Evolutionary conservation across 495 filamentous ascomycete species (phyloP).

Genomic region (Aspergillus funiculosus): DNA sequence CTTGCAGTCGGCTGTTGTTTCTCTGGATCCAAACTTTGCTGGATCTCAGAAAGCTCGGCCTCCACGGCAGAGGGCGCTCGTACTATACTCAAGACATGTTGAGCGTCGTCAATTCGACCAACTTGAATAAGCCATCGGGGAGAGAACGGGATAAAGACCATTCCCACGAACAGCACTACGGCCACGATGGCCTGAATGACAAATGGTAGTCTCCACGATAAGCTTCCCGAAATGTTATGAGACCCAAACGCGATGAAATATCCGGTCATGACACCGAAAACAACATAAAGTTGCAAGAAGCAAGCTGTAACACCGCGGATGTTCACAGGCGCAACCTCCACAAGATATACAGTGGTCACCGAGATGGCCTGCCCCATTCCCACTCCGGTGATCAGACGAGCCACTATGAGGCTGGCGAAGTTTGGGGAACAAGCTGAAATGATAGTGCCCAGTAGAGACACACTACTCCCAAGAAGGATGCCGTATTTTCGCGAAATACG

Average conservation of each 20-base stretch:
- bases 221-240: not conserved
- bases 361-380: conserved; percentile 16
- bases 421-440: conserved; percentile 4
- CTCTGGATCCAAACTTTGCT: conserved; percentile 8
- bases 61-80: not conserved
- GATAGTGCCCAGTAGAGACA: conserved; percentile 9
- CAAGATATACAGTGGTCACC: conserved; percentile 14
- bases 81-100: not conserved
- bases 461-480: conserved; percentile 6
- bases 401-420: conserved; percentile 13
- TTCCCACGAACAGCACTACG: not conserved
- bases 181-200: conserved; percentile 7
- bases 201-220: conserved; percentile 8
- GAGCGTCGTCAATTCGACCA: conserved; percentile 1
- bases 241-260: conserved; percentile 13
- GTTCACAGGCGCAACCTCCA: conserved; percentile 9
- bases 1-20: conserved; percentile 5
- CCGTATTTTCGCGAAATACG: conserved; percentile 15
- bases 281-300: conserved; percentile 7
- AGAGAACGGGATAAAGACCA: conserved; percentile 10
- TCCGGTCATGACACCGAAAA: conserved; percentile 9
- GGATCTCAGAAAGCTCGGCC: conserved; percentile 4
- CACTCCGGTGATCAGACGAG: conserved; percentile 10
- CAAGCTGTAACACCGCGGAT: conserved; percentile 12
- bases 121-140: conserved; percentile 10